Base-by-base conservation (phyloP, 805 yeast genomes). In the Suhomyces pyralidae region DNA sequence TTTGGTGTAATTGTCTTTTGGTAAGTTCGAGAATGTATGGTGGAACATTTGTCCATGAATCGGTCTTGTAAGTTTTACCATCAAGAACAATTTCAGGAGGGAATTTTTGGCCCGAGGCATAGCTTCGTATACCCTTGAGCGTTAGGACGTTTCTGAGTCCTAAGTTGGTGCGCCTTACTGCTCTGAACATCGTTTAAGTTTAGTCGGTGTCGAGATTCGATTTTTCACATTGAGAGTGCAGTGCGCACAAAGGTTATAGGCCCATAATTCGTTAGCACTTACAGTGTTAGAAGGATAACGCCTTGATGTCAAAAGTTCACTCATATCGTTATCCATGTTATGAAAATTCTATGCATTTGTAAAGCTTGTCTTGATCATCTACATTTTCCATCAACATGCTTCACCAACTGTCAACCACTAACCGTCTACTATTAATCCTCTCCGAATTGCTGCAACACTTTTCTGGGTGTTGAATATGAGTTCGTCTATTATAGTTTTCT, bases 41-140 rank as follows among this genome's bases (percentile, higher is more conserved):
- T 0, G 97, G 88, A 1, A 89, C 86, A 63, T 94, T 94, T 2
- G 97, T 90, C 88, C 90, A 83, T 38, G 82, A 86, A 65, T 91
- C 96, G 0, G 85, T 77, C 19, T 72, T 66, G 62, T 83, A 86
- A 0, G 68, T 59, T 51, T 78, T 74, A 0, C 84, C 86, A 47
- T 77, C 73, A 2, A 88, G 68, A 48, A 63, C 55, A 51, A 74
- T 42, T 51, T 64, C 55, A 6, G 62, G 63, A 9, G 76, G 79
- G 48, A 58, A 61, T 40, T 53, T 55, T 45, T 20, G 45, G 17
- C 30, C 45, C 17, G 34, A 17, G 22, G 42, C 44, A 24, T 42
- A 38, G 20, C 7, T 5, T 1, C 42, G 42, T 8, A 38, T 17
- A 17, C 24, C 24, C 12, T 6, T 19, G n/a, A 38, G n/a, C 22